Conservation (phyloP, 1,284 basidiomycete species). For the Neotropicomus parvogracilis region DNA sequence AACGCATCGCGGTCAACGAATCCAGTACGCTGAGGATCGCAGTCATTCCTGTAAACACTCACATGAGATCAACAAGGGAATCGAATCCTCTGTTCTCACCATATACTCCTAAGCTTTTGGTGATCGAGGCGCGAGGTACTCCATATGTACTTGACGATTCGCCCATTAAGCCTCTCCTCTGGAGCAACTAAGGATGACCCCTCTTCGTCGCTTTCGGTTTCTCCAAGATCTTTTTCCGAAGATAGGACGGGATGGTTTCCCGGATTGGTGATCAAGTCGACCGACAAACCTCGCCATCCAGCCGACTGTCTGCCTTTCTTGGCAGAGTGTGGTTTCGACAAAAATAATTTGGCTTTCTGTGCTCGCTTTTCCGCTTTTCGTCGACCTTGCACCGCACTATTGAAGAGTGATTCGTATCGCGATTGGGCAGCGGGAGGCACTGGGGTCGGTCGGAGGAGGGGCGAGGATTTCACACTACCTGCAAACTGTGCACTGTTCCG, state of each 20-base stretch:
- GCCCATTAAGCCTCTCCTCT: conserved; percentile 53
- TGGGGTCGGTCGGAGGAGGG: conserved; percentile 53
- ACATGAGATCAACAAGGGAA: not conserved
- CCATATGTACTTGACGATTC: conserved; percentile 62
- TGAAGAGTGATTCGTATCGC: conserved; percentile 67
- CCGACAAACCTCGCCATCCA: conserved; percentile 74
- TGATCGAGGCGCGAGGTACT: conserved; percentile 53
- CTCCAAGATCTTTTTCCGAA: conserved; percentile 21
- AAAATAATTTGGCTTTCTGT: conserved; percentile 33
- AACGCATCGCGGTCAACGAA: conserved; percentile 64
- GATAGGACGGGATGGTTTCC: conserved; percentile 31
- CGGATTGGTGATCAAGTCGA: conserved; percentile 60
- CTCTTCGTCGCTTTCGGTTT: conserved; percentile 31
- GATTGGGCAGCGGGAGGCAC: conserved; percentile 57
- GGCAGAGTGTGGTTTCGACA: conserved; percentile 37
- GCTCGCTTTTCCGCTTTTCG: conserved; percentile 39
- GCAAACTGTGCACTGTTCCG: conserved; percentile 27
- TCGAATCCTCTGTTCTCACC: conserved; percentile 41
- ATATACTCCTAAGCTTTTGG: conserved; percentile 56
- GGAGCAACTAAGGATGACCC: conserved; percentile 24
- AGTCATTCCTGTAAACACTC: conserved; percentile 51
- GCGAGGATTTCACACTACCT: conserved; percentile 19
- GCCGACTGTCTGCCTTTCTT: conserved; percentile 53
- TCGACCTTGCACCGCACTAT: conserved; percentile 50
- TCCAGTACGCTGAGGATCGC: conserved; percentile 53